Evolutionary conservation across 345 rosid species (phyloP).

Genomic region (Eucalyptus tenuipes): DNA sequence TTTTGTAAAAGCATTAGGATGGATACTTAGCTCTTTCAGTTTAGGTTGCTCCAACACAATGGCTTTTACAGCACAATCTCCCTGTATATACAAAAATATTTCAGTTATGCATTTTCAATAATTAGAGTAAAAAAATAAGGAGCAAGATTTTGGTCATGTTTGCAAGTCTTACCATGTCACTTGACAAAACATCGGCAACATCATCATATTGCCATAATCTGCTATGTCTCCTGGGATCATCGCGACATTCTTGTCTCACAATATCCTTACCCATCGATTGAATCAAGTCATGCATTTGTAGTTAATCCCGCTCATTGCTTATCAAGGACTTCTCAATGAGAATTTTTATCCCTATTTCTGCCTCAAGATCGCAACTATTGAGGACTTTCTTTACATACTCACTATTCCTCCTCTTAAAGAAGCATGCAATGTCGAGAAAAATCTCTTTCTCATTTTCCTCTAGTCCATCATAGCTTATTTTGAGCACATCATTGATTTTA

Average conservation of each 20-base stretch:
- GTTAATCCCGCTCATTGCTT: fast-evolving
- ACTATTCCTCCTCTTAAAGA: fast-evolving
- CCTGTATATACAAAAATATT: background rate
- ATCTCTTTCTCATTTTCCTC: background rate
- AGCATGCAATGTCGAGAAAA: background rate
- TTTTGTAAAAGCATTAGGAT: background rate
- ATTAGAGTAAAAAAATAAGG: too few relatives aligned
- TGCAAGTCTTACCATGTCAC: fast-evolving
- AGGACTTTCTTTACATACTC: background rate
- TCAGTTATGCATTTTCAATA: too few relatives aligned
- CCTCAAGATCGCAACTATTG: background rate
- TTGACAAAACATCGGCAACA: background rate
- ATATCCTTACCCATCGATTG: background rate
- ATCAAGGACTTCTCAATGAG: background rate
- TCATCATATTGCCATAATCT: background rate
- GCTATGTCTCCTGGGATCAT: fast-evolving
- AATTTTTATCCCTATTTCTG: background rate
- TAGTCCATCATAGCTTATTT: background rate
- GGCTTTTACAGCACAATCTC: background rate
- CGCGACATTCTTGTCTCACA: background rate
- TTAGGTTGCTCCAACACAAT: background rate
- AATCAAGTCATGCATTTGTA: background rate
- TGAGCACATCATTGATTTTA: background rate
- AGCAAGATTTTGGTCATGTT: background rate
- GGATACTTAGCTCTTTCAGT: background rate